Percentiles rank a stretch among this genome's conserved stretches.
These are phyloP conservation scores for Phytophthora cactorum DNA, from an alignment of 352 stramenopile species.

Conservation along the genomic window DNA sequence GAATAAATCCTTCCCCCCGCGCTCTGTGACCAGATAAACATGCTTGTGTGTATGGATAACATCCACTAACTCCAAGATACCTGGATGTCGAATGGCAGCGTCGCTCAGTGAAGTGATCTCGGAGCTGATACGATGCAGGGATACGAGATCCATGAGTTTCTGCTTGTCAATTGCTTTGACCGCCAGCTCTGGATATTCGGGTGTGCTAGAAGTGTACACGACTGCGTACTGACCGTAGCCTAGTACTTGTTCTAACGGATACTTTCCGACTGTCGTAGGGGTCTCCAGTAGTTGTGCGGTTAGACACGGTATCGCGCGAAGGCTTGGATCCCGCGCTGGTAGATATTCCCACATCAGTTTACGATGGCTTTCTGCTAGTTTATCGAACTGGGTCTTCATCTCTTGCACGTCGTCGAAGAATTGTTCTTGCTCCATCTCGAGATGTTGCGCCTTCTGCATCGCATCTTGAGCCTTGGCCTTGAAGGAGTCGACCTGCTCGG, in stretches of 20 bases:
- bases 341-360: conserved; percentile 86
- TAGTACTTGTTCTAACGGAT: conserved; percentile 71
- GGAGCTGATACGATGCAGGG: conserved; percentile 76
- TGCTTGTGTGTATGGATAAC: conserved; percentile 81
- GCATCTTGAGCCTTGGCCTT: conserved; percentile 50
- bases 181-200: conserved; percentile 45
- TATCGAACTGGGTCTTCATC: conserved; percentile 79
- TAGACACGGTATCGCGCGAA: conserved; percentile 64
- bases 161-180: conserved; percentile 90
- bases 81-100: conserved; percentile 55
- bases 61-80: conserved; percentile 71
- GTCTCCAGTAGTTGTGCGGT: conserved; percentile 54
- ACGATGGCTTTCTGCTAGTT: conserved; percentile 59
- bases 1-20: conserved; percentile 85
- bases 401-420: conserved; percentile 79
- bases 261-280: conserved; percentile 61
- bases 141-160: conserved; percentile 76
- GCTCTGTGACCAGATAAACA: conserved; percentile 87
- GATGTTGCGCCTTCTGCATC: conserved; percentile 66
- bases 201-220: conserved; percentile 59
- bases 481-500: conserved; percentile 46
- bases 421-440: conserved; percentile 89
- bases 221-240: conserved; percentile 88
- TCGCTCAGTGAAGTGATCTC: conserved; percentile 85
- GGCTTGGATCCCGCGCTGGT: conserved; percentile 51